Conservation (phyloP, 129 eudicot genomes). For the Centella asiatica region DNA sequence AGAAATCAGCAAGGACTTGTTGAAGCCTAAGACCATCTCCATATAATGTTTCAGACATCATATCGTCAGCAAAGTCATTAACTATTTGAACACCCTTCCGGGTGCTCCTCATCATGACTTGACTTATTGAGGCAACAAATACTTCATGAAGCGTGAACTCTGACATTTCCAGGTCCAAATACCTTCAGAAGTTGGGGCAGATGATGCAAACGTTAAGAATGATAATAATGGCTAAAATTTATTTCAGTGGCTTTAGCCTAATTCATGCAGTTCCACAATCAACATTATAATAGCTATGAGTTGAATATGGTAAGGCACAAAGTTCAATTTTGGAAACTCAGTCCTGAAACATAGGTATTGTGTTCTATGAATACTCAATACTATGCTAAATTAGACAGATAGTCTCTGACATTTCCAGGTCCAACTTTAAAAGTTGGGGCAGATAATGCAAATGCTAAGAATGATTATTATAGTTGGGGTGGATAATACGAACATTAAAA, state of each 20-base stretch:
- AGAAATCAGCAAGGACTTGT: slow-evolving; percentile 78
- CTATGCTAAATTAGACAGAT: no score
- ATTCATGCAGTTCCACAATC: not conserved
- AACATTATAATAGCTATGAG: not conserved
- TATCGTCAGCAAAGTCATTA: slow-evolving; percentile 33
- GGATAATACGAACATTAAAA: no score
- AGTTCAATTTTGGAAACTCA: no score
- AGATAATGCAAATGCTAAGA: no score
- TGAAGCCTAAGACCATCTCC: slow-evolving; percentile 88
- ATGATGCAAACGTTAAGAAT: not conserved
- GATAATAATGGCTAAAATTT: not conserved
- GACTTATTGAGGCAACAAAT: slow-evolving; percentile 72
- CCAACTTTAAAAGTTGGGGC: no score
- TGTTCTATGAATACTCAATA: no score
- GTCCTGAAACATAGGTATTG: not conserved
- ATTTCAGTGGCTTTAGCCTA: not conserved
- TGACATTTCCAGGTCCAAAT: slow-evolving; percentile 86
- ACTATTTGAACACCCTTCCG: slow-evolving; percentile 57
- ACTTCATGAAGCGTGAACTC: slow-evolving; percentile 76
- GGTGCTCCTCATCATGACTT: slow-evolving; percentile 69
- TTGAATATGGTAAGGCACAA: not conserved
- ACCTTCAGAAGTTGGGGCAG: slow-evolving; percentile 28
- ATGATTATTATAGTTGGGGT: no score
- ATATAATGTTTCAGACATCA: slow-evolving; percentile 44
- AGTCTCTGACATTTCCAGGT: no score